Percentiles rank a stretch among this genome's conserved stretches.
These are phyloP conservation scores for Pleurotus eryngii DNA, from an alignment of 768 basidiomycete species.

Conservation along the genomic window DNA sequence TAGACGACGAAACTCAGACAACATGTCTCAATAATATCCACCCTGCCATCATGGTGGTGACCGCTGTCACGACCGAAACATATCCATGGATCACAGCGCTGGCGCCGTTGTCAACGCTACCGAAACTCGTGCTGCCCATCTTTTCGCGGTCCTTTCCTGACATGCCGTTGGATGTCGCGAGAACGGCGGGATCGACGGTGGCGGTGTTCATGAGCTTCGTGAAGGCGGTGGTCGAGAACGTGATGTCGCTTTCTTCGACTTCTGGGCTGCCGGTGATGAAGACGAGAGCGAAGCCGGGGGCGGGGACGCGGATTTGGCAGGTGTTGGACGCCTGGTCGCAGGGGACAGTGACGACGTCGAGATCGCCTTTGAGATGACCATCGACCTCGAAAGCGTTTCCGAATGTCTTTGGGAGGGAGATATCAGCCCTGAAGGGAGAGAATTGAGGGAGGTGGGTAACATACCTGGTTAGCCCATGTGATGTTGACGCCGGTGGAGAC, in stretches of 20 bases:
- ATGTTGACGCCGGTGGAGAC: slow-evolving; percentile 55
- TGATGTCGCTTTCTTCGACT: slow-evolving; percentile 27
- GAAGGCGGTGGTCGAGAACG: slow-evolving; percentile 54
- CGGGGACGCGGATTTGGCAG: slow-evolving; percentile 60
- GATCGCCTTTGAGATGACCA: slow-evolving; percentile 53
- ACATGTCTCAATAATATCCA: slow-evolving; percentile 4
- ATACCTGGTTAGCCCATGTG: slow-evolving; percentile 60
- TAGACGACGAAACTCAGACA: too few species aligned
- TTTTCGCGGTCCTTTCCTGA: slow-evolving; percentile 23
- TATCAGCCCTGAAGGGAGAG: background rate
- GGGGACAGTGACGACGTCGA: slow-evolving; percentile 47
- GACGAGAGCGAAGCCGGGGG: slow-evolving; percentile 73
- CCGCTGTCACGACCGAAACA: background rate
- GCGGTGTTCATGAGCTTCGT: slow-evolving; percentile 52
- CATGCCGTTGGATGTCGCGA: slow-evolving; percentile 55
- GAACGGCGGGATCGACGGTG: slow-evolving; percentile 47
- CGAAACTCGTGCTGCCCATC: slow-evolving; percentile 29
- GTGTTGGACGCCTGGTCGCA: slow-evolving; percentile 51
- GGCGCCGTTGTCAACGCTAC: background rate
- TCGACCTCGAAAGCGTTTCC: slow-evolving; percentile 52
- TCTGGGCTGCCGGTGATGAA: slow-evolving; percentile 51
- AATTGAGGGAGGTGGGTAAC: slow-evolving; percentile 6
- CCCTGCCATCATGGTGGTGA: background rate
- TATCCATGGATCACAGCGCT: background rate
- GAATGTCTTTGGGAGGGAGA: background rate